phyloP scores from a whole-genome alignment of 805 yeast species.

The Nakazawaea populi region DNA sequence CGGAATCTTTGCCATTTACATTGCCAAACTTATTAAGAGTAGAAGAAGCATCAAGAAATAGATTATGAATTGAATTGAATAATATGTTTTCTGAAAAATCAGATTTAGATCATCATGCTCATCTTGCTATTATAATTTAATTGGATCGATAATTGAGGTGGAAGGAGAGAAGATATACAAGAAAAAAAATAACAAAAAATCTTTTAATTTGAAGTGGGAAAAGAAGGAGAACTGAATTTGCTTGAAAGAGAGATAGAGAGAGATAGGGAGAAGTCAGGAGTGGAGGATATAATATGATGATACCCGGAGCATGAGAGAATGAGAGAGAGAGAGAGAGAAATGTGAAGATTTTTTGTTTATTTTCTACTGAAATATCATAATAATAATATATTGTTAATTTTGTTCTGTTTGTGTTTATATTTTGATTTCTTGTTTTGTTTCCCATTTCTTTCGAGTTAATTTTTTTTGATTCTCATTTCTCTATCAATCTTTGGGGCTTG shows the following conservation, averaged over 20 bases:
- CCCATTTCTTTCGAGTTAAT: neutral
- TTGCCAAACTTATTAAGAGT: constrained; percentile 25
- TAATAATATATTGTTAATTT: neutral
- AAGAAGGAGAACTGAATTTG: too few species aligned
- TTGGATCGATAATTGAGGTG: too few species aligned
- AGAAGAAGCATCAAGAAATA: constrained; percentile 8
- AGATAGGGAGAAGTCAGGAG: too few species aligned
- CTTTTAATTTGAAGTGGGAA: too few species aligned
- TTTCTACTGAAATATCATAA: too few species aligned
- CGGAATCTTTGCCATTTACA: constrained; percentile 22
- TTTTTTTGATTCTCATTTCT: too few species aligned
- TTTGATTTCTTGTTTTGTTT: neutral
- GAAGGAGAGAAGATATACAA: too few species aligned
- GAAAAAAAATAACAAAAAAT: too few species aligned
- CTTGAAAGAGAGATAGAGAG: too few species aligned
- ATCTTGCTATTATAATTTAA: too few species aligned
- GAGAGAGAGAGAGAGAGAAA: neutral
- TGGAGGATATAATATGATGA: neutral
- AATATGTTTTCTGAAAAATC: neutral
- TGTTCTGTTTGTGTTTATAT: neutral
- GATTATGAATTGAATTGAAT: neutral
- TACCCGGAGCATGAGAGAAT: neutral
- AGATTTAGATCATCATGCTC: neutral
- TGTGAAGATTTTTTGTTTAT: neutral
- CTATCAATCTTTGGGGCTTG: too few species aligned